Conservation (phyloP, 106 monocot species). For the Gastrodia elata region DNA sequence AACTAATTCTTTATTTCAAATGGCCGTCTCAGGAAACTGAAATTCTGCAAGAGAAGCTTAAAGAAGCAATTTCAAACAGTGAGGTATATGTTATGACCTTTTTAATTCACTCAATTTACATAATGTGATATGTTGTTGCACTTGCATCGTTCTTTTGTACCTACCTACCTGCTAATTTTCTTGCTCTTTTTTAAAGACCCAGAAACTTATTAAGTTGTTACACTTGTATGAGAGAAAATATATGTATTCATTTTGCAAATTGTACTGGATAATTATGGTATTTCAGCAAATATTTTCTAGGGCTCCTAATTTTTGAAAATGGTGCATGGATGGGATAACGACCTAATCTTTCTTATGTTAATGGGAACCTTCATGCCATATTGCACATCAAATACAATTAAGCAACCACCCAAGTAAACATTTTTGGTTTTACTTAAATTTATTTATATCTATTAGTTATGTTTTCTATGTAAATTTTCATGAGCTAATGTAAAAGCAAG, state of each 20-base stretch:
- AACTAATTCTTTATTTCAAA: constrained; percentile 24
- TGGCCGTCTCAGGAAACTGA: constrained; percentile 45
- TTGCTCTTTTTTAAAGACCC: neutral
- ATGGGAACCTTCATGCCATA: neutral
- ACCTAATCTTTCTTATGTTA: neutral
- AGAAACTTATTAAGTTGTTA: neutral
- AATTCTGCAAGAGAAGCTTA: constrained; percentile 41
- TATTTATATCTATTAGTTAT: neutral
- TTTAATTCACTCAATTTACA: neutral
- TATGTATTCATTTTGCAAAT: neutral
- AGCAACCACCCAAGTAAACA: constrained; percentile 1
- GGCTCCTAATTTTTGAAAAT: neutral
- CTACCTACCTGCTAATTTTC: neutral
- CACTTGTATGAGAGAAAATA: neutral
- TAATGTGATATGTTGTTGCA: neutral
- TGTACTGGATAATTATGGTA: neutral
- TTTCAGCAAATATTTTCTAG: neutral
- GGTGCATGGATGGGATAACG: neutral
- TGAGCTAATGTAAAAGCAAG: neutral
- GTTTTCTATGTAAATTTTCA: neutral
- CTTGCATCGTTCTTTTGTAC: neutral
- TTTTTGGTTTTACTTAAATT: neutral
- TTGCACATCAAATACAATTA: neutral
- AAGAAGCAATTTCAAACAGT: constrained; percentile 25
- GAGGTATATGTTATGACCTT: constrained; percentile 32